Conservation (phyloP, 257 asterid genomes). For the Penstemon eatonii region DNA sequence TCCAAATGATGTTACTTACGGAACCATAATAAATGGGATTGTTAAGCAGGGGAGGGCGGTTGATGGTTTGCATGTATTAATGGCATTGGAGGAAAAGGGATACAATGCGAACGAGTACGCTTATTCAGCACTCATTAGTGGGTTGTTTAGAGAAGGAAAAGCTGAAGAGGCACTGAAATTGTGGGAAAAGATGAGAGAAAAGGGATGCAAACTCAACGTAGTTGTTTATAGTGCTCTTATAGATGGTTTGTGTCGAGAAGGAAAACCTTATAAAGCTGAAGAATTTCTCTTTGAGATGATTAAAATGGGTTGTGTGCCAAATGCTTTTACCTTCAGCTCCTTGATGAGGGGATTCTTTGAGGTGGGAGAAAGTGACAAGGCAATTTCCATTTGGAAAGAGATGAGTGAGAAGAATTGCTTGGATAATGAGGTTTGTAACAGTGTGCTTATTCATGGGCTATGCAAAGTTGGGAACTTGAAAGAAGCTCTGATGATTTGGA, state of each 20-base stretch:
- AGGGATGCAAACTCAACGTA: conserved; percentile 68
- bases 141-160: conserved; percentile 73
- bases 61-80: conserved; percentile 60
- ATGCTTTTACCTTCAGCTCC: conserved; percentile 73
- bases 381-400: conserved; percentile 71
- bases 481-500: conserved; percentile 83
- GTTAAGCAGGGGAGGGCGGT: conserved; percentile 66
- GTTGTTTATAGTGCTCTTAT: conserved; percentile 81
- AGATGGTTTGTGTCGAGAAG: conserved; percentile 74
- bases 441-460: conserved; percentile 78
- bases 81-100: conserved; percentile 79
- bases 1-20: conserved; percentile 78
- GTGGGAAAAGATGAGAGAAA: conserved; percentile 64
- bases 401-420: conserved; percentile 48
- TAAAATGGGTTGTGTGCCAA: conserved; percentile 56
- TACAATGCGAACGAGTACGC: conserved; percentile 51
- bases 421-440: conserved; percentile 63
- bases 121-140: conserved; percentile 80
- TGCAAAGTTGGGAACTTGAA: conserved; percentile 69
- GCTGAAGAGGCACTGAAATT: conserved; percentile 59
- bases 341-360: conserved; percentile 83
- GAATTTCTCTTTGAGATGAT: conserved; percentile 58
- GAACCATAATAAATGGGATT: conserved; percentile 78
- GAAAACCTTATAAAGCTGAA: conserved; percentile 69
- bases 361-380: conserved; percentile 62